Conservation (phyloP, 139 green algal species). For the Chlorella sp. region DNA sequence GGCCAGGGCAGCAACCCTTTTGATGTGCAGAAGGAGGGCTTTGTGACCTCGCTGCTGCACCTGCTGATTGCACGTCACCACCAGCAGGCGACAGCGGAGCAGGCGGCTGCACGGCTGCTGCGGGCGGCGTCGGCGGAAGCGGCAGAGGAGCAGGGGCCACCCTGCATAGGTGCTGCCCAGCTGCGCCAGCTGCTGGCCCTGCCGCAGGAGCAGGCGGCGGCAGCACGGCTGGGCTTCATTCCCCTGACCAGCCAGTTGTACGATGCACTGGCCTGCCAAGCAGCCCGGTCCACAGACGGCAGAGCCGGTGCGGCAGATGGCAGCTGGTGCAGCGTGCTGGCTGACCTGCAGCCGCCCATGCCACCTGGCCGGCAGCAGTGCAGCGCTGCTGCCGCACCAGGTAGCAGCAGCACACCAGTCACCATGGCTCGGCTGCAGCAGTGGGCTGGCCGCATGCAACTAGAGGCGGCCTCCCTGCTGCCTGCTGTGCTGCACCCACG, state of each 20-base stretch:
- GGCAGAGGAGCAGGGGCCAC: neutral
- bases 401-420: neutral
- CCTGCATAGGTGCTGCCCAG: neutral
- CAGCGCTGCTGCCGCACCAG: neutral
- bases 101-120: neutral
- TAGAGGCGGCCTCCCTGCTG: neutral
- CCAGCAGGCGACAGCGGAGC: neutral
- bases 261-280: neutral
- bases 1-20: conserved; percentile 44
- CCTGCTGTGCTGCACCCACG: neutral
- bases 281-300: neutral
- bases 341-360: neutral
- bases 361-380: neutral
- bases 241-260: conserved; percentile 15
- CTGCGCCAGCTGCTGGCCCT: conserved; percentile 22
- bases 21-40: conserved; percentile 73
- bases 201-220: conserved; percentile 10
- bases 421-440: neutral
- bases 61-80: conserved; percentile 47
- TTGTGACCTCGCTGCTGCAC: conserved; percentile 61
- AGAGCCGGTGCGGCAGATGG: neutral
- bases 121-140: neutral
- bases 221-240: conserved; percentile 8
- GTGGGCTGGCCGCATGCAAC: neutral
- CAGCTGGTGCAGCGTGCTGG: conserved; percentile 6